Base-by-base conservation (phyloP, 768 basidiomycete species). In the Russula emetica region DNA sequence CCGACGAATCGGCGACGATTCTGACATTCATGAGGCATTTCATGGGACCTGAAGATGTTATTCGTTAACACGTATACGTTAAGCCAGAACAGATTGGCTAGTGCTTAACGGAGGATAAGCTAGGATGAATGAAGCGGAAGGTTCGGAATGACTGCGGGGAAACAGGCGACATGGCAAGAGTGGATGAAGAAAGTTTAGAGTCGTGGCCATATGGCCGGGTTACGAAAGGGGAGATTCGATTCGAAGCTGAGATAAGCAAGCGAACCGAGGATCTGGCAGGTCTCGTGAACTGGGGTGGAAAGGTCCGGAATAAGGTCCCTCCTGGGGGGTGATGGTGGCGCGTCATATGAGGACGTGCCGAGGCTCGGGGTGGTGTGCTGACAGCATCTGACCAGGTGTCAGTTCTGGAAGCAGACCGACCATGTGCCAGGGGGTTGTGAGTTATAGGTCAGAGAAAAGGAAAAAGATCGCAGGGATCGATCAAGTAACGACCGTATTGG, bases 161-260 rank as follows among this genome's bases (percentile, higher is more conserved):
- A 65, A 65, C 59, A 61, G 59, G 28, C 55, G 47, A 28, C 14
- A n/a, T 34, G 62, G 55, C 22, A 42, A 55, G 22, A 38, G 52
- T 56, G 61, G 62, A 61, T 56, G 49, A 65, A 65, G 64, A 61
- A 57, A 57, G 64, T 65, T 65, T 65, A 65, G 64, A 60, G 59
- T 65, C 59, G 16, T 47, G 40, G 64, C 64, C 64, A 61, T n/a
- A 16, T 34, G 34, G 49, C 54, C 49, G 63, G 63, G 11, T 44
- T 28, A 49, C 11, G 24, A 49, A 13, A 49, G 47, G 26, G 24
- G 44, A 42, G 45, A 60, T 61, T 65, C 59, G 64, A 61, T 45
- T 60, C 3, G 63, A 61, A 65, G n/a, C 49, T 61, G 47, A 64
- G 16, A 36, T 64, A 61, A 65, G 64, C 59, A 44, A 34, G 28